Conservation (phyloP, 2,329 filamentous ascomycete species). For the Paraphoma sp. region DNA sequence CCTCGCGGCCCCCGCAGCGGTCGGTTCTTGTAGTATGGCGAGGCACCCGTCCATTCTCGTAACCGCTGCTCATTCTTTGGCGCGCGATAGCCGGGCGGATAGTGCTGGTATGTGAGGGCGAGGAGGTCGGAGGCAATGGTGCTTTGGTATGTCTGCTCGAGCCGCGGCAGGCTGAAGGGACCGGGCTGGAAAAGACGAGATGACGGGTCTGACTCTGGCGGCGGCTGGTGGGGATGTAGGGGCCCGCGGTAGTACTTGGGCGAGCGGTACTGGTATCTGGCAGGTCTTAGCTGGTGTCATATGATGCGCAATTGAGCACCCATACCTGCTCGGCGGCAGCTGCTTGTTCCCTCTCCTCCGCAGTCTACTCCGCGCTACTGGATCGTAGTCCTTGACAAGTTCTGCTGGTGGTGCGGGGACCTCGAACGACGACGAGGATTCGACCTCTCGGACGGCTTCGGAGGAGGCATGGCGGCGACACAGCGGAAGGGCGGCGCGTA, state of each 20-base stretch:
- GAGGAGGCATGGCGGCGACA: conserved; percentile 57
- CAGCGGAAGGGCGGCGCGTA: conserved; percentile 25
- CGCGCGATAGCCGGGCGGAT: conserved; percentile 74
- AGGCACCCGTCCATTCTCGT: conserved; percentile 85
- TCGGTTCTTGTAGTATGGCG: conserved; percentile 93
- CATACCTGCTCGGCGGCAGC: conserved; percentile 62
- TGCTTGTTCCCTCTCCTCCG: conserved; percentile 51
- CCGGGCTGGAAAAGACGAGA: conserved; percentile 90
- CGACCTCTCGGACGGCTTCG: conserved; percentile 54
- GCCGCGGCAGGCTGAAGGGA: conserved; percentile 84
- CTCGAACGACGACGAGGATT: conserved; percentile 55
- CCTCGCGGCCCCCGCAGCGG: conserved; percentile 85
- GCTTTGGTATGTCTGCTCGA: conserved; percentile 88
- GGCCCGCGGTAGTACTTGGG: conserved; percentile 95
- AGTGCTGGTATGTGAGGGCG: conserved; percentile 86
- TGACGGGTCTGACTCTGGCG: conserved; percentile 81
- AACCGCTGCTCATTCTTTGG: conserved; percentile 69
- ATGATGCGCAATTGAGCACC: neutral
- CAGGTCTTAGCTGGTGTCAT: neutral
- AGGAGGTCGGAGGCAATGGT: conserved; percentile 88
- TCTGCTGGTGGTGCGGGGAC: conserved; percentile 48
- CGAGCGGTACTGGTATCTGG: conserved; percentile 90
- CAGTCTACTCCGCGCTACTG: conserved; percentile 53
- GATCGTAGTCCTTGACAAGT: conserved; percentile 57
- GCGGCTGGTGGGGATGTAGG: conserved; percentile 89